Evolutionary conservation across 371 early-diverging fungal genomes (phyloP).

Genomic region (Mucor indicus): DNA sequence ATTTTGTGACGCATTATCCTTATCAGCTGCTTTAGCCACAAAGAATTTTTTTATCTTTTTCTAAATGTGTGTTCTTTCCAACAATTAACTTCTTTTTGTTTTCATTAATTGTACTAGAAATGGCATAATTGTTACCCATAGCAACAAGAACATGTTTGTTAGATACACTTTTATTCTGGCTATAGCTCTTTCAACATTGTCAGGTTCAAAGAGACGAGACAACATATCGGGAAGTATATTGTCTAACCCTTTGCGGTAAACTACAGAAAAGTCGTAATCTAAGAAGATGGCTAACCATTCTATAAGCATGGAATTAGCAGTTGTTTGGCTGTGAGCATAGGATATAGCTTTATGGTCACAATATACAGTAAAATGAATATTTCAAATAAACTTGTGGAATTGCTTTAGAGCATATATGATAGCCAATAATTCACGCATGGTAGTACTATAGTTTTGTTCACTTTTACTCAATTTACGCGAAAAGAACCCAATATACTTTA

Average conservation of each 20-base stretch:
- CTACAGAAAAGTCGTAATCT: slow-evolving; percentile 17
- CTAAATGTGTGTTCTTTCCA: no score
- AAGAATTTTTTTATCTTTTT: no score
- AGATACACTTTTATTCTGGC: no score
- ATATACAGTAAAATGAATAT: slow-evolving; percentile 13
- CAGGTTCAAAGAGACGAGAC: slow-evolving; percentile 13
- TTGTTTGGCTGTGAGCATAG: slow-evolving; percentile 18
- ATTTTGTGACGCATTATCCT: no score
- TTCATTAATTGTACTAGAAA: neutral
- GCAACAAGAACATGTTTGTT: no score
- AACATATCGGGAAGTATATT: slow-evolving; percentile 20
- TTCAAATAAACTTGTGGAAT: slow-evolving; percentile 31
- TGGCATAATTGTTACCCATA: neutral
- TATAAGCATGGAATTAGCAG: slow-evolving; percentile 16
- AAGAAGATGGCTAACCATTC: slow-evolving; percentile 24
- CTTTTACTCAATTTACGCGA: slow-evolving; percentile 1
- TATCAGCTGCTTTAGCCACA: no score
- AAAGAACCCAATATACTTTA: slow-evolving; percentile 18
- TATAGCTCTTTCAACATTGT: neutral
- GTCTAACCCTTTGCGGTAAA: slow-evolving; percentile 16
- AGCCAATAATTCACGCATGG: neutral
- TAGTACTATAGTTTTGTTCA: neutral
- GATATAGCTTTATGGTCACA: slow-evolving; percentile 19
- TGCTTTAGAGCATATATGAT: slow-evolving; percentile 20
- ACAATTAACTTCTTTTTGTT: no score